phyloP scores from a whole-genome alignment of 768 basidiomycete species.

The Lentinula sp. region DNA sequence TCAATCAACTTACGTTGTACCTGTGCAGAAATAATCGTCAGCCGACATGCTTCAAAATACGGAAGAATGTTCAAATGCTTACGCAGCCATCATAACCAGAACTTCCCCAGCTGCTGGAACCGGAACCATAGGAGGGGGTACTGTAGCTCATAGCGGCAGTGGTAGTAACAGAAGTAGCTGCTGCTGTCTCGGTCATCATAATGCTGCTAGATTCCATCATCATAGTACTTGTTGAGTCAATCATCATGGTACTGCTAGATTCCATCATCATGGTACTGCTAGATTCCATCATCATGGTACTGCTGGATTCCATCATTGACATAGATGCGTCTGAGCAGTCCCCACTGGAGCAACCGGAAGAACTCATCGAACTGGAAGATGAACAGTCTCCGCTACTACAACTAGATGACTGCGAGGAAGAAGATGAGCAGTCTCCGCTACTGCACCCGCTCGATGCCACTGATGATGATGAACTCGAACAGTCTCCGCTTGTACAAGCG shows the following conservation, averaged over 20 bases:
- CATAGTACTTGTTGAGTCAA: not conserved
- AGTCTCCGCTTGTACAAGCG: not conserved
- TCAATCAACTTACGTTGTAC: constrained; percentile 47
- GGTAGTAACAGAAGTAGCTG: constrained; percentile 17
- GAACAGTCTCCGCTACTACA: not conserved
- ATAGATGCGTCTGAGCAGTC: not conserved
- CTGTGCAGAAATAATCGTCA: not conserved
- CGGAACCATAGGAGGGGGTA: constrained; percentile 58
- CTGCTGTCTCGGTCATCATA: constrained; percentile 8
- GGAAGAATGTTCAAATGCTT: not conserved
- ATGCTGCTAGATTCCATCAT: not conserved
- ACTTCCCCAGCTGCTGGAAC: constrained; percentile 49
- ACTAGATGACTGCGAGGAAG: not conserved
- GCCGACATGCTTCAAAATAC: not conserved
- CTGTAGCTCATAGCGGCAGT: constrained; percentile 24
- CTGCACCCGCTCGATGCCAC: not conserved
- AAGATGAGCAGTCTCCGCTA: constrained; percentile 2
- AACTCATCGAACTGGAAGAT: not conserved
- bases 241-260: constrained; percentile 17
- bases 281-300: not conserved
- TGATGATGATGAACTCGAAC: not conserved
- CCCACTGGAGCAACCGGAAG: constrained; percentile 13
- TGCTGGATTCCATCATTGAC: not conserved
- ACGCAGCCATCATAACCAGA: constrained; percentile 59
- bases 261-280: constrained; percentile 11